Conservation (phyloP, 352 stramenopile genomes). For the Pythium rhizo-oryzae region DNA sequence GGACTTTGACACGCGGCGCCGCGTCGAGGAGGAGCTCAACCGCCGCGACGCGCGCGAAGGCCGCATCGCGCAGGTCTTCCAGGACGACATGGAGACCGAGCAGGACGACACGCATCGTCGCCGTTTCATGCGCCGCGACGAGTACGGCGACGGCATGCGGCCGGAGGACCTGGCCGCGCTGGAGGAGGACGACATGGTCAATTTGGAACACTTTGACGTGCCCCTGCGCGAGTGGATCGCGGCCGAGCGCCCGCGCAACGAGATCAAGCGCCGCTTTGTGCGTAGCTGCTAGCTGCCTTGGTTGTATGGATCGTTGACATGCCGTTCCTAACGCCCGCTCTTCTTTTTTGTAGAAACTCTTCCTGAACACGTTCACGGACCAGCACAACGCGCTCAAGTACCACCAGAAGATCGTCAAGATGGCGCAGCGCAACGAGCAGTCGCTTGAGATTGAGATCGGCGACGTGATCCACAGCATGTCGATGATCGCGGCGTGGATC, state of each 20-base stretch:
- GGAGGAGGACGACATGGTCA: slow-evolving; percentile 93
- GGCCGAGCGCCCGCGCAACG: slow-evolving; percentile 91
- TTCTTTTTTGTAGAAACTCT: slow-evolving; percentile 49
- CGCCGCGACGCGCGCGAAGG: slow-evolving; percentile 81
- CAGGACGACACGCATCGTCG: slow-evolving; percentile 70
- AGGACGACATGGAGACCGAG: slow-evolving; percentile 80
- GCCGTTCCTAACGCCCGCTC: neutral
- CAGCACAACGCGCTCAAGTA: slow-evolving; percentile 63
- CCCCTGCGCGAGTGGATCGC: slow-evolving; percentile 98
- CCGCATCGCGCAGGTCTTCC: slow-evolving; percentile 73
- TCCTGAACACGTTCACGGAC: slow-evolving; percentile 79
- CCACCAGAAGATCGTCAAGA: slow-evolving; percentile 84
- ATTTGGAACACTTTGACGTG: slow-evolving; percentile 97
- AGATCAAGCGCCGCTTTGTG: slow-evolving; percentile 97
- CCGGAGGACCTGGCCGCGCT: slow-evolving; percentile 38
- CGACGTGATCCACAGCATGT: slow-evolving; percentile 86
- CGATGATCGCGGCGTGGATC: slow-evolving; percentile 96
- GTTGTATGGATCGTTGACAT: neutral
- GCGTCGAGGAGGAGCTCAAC: slow-evolving; percentile 94
- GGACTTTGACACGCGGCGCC: slow-evolving; percentile 90
- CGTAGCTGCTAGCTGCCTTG: slow-evolving; percentile 25
- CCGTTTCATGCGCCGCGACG: slow-evolving; percentile 51
- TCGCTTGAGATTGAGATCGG: slow-evolving; percentile 86
- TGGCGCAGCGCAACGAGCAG: slow-evolving; percentile 85
- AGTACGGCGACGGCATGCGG: slow-evolving; percentile 62